Base-by-base conservation (phyloP, 1,284 basidiomycete genomes). In the Tilletia caries region DNA sequence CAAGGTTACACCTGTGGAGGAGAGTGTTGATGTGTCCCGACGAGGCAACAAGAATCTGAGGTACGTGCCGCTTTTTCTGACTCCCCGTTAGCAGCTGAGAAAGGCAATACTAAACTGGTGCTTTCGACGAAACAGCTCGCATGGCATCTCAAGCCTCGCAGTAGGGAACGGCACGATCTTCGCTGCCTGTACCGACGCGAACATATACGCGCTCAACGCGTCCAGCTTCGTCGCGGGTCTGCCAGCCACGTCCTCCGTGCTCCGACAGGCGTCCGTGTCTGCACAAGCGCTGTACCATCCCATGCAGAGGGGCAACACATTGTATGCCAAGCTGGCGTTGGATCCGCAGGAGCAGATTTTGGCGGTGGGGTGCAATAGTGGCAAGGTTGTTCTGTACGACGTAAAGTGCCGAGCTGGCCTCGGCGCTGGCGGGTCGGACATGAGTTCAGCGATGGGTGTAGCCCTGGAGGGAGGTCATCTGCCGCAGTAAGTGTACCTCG, bases 381-480 rank as follows among this genome's bases (percentile, higher is more conserved):
- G 81, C 15, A 71, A 76, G 44, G 69, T 81, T 1, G 74, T 76
- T 20, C 65, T 82, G n/a, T 82, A 80, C 79, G 80, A 82, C 54
- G 54, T 62, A 3, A 33, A 37, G 32, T n/a, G 48, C 20, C 6
- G 20, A 8, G 50, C 44, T 20, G 8, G 52, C 33, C 23, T 29
- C 29, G 66, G 66, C 32, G 52, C 12, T 37, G 44, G 33, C 37
- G 67, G 67, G 18, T n/a, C 44, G 20, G 64, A 44, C 33, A 23
- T 15, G 10, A 15, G 37, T 6, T 41, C 37, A 10, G 43, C 23
- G 10, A 37, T 18, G 20, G 64, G 34, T 46, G 64, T 46, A 37
- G 41, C 25, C 3, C 64, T 65, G 5, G 20, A 43, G 12, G 64
- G 64, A n/a, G 64, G 64, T 25, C 64, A 65, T 46, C 23, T 29